Base-by-base conservation (phyloP, 139 green algal genomes). In the Chlorokybus atmophyticus region DNA sequence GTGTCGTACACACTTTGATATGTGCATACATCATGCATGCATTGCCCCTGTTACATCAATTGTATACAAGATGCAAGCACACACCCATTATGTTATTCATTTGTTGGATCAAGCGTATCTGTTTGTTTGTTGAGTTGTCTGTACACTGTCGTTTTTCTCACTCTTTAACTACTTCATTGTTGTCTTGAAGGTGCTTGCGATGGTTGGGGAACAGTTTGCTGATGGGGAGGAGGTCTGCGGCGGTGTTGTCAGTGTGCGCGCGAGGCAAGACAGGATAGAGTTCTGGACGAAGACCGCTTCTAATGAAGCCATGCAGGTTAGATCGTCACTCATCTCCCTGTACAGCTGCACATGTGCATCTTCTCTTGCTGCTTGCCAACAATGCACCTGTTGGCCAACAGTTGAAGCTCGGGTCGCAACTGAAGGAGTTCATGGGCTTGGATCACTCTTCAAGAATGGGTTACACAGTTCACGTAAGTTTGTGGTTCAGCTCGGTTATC, bases 191-290 rank as follows among this genome's bases (percentile, higher is more conserved):
- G 59, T 96, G 55, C 77, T 98, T 47, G 86, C 82, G n/a, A 84
- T 88, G 70, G 94, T 98, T 26, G 91, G 92, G 21, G 92, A 99
- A 79, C 92, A 98, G 77, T 96, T 95, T 62, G 75, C 80, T 4
- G 90, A 96, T 31, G 78, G 83, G 4, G 83, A 93, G 4, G 92
- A 98, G 61, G 80, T 99, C 35, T 95, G 87, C 72, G 92, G 92
- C 21, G 80, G 90, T 29, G 87, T 94, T 38, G 85, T 94, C n/a
- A 93, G 85, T 52, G 79, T 98, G 28, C 70, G 91, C 0, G 57
- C 73, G 29, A 84, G 82, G 57, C 69, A 90, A 62, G 82, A 95
- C 75, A 74, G 83, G 29, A 80, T 99, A 40, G 77, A 85, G 58
- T 38, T 99, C 19, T 98, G 92, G 92, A 95, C 86, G 29, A 90